Base-by-base conservation (phyloP, 495 filamentous ascomycete species). In the Bombardia bombarda region DNA sequence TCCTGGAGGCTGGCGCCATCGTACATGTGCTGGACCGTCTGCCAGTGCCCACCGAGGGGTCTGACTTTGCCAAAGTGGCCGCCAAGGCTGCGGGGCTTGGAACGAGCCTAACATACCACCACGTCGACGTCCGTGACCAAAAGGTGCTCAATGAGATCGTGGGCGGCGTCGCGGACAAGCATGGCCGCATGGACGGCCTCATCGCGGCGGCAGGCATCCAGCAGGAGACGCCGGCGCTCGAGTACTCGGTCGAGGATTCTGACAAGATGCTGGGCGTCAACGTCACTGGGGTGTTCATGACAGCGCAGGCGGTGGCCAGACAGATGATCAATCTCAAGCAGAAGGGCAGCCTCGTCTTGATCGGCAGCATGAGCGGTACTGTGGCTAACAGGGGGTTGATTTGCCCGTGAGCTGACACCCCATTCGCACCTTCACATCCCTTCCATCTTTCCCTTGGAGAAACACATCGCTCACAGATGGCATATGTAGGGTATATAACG, bases 151-250 rank as follows among this genome's bases (percentile, higher is more conserved):
- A 87, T 57, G 63, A 66, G 26, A 74, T 84, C 22, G 68, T 93
- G 33, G 69, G 73, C 46, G 69, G 69, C 10, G 93, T 95, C 37
- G 84, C 77, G 18, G 70, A 78, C 24, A 69, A 71, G 25, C 79
- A 90, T 51, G 82, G 83, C 5, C 77, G 84, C 17, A 65, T 92
- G 12, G 85, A 92, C 55, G 87, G 87, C 1, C 60, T 92, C 22
- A 77, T 93, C 46, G 85, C 85, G n/a, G 86, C 85, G 9, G 87
- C 86, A 3, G 83, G 82, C 6, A 82, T 87, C 53, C 83, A 88
- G 59, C 82, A 88, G 55, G 79, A 87, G 51, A 80, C 80, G 7
- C 55, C 72, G 4, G 81, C 84, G 1, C 64, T 87, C 40, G 79
- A 86, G 39, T 85, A 87, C 59, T 75, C 74, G 9, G 73, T 74